Evolutionary conservation across 2,329 filamentous ascomycete genomes (phyloP).

Genomic region (Exophiala alcalophila): DNA sequence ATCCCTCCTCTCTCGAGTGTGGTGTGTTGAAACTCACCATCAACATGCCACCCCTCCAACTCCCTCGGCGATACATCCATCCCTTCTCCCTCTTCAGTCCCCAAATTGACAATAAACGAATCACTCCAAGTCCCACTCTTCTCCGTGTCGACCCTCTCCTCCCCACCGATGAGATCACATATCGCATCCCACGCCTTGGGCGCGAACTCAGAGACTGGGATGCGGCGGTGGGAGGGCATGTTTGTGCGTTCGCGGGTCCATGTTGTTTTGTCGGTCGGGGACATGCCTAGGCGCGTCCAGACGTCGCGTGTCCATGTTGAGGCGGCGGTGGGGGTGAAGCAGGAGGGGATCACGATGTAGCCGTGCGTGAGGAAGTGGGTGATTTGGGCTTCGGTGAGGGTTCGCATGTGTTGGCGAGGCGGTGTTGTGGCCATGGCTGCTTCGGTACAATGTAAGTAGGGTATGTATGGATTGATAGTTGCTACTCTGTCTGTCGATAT

Average conservation of each 20-base stretch:
- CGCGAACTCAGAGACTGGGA: slow-evolving; percentile 55
- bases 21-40: no score
- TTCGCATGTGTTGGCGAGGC: slow-evolving; percentile 5
- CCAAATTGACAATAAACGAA: slow-evolving; percentile 67
- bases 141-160: slow-evolving; percentile 50
- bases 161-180: slow-evolving; percentile 63
- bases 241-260: slow-evolving; percentile 61
- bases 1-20: neutral
- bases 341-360: slow-evolving; percentile 54
- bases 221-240: slow-evolving; percentile 60
- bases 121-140: slow-evolving; percentile 58
- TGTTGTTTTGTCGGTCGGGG: slow-evolving; percentile 60
- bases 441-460: no score
- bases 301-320: slow-evolving; percentile 49
- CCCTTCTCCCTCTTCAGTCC: slow-evolving; percentile 53
- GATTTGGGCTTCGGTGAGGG: slow-evolving; percentile 47
- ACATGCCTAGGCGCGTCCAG: slow-evolving; percentile 66
- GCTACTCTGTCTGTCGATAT: no score
- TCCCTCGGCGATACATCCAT: slow-evolving; percentile 51
- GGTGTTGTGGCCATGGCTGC: slow-evolving; percentile 3
- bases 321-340: slow-evolving; percentile 51
- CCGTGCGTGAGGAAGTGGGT: slow-evolving; percentile 56
- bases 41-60: slow-evolving; percentile 63
- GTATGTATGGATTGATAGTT: no score
- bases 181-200: slow-evolving; percentile 66